These are phyloP conservation scores for Prosopis cineraria DNA, from an alignment of 306 rosid genomes.

Conservation along the genomic window DNA sequence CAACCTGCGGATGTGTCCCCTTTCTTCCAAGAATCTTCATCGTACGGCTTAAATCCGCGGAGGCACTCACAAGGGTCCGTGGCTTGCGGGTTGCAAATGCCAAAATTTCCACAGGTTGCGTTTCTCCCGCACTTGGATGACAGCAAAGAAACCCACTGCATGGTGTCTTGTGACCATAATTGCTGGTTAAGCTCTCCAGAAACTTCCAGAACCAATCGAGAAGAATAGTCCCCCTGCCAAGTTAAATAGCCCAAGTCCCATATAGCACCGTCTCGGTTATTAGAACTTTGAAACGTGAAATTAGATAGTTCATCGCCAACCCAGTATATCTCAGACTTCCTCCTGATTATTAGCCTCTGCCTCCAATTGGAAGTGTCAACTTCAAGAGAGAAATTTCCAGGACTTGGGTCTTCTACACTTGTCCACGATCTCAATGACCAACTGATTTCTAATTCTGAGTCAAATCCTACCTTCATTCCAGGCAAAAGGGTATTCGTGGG, in stretches of 20 bases:
- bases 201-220: slow-evolving; percentile 6
- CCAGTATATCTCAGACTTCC: neutral
- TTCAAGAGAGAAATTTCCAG: neutral
- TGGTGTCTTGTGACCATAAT: neutral
- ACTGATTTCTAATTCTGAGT: neutral
- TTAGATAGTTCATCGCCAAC: neutral
- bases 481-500: slow-evolving; percentile 12
- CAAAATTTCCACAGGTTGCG: slow-evolving; percentile 17
- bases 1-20: slow-evolving; percentile 29
- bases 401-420: slow-evolving; percentile 1
- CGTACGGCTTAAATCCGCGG: neutral
- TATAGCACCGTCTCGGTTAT: too few species aligned
- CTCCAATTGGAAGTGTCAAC: too few species aligned
- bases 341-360: slow-evolving; percentile 7
- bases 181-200: slow-evolving; percentile 17
- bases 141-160: neutral
- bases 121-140: neutral
- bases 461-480: neutral
- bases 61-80: slow-evolving; percentile 3
- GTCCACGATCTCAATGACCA: slow-evolving; percentile 6
- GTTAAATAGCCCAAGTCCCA: neutral
- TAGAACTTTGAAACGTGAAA: neutral
- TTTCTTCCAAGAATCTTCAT: neutral
- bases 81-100: slow-evolving; percentile 23
- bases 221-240: neutral